Evolutionary conservation across 495 filamentous ascomycete species (phyloP).

Genomic region (Hypoxylon rickii): DNA sequence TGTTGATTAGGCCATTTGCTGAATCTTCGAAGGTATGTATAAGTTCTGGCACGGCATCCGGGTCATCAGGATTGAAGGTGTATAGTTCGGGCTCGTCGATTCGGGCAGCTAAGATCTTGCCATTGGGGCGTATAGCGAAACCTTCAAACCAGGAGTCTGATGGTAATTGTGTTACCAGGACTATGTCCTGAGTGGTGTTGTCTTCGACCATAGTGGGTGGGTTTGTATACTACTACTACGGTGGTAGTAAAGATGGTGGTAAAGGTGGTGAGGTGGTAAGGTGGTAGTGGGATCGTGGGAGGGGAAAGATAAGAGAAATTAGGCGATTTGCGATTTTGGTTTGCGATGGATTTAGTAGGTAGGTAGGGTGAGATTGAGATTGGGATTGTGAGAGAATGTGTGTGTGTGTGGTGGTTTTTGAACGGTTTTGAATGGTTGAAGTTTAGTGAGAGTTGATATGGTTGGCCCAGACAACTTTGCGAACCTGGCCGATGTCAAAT

Average conservation of each 20-base stretch:
- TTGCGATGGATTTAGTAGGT: too few relatives aligned
- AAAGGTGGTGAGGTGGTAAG: not conserved
- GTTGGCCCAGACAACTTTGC: slow-evolving; percentile 17
- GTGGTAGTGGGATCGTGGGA: not conserved
- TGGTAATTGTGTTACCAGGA: slow-evolving; percentile 39
- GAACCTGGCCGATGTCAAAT: slow-evolving; percentile 27
- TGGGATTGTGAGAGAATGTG: too few relatives aligned
- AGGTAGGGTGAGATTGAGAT: not conserved
- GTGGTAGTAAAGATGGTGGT: not conserved
- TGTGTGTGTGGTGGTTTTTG: too few relatives aligned
- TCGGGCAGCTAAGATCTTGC: slow-evolving; percentile 35
- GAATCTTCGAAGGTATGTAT: slow-evolving; percentile 34
- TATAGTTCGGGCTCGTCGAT: slow-evolving; percentile 38
- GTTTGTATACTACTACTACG: not conserved
- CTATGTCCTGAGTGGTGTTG: slow-evolving; percentile 28
- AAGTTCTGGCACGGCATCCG: slow-evolving; percentile 24
- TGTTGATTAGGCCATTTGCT: slow-evolving; percentile 34
- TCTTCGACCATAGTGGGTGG: slow-evolving; percentile 21
- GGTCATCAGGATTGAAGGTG: slow-evolving; percentile 36
- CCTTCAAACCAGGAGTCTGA: slow-evolving; percentile 41
- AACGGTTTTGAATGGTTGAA: not conserved
- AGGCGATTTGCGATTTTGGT: too few relatives aligned
- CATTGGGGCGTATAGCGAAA: slow-evolving; percentile 36
- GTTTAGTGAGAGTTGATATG: slow-evolving; percentile 17
- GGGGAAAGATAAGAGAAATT: not conserved